These are phyloP conservation scores for Cladosporium oxysporum DNA, from an alignment of 2,329 filamentous ascomycete genomes.

Conservation along the genomic window DNA sequence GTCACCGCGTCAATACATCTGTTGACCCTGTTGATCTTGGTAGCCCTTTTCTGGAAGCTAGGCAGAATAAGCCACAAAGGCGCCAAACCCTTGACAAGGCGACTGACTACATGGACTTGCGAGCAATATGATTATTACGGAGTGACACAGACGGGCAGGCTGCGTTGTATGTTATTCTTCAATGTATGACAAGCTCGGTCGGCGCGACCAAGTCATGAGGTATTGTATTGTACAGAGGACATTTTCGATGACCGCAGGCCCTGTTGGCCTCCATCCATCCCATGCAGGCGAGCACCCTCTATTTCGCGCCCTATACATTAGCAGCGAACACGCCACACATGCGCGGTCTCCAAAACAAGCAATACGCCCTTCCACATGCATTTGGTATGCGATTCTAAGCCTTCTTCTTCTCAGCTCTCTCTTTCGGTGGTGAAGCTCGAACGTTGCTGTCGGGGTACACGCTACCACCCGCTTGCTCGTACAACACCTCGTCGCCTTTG, in stretches of 20 bases:
- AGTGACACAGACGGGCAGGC: neutral
- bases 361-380: neutral
- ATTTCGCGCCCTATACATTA: neutral
- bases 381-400: neutral
- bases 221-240: neutral
- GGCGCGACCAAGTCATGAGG: neutral
- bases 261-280: neutral
- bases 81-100: neutral
- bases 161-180: neutral
- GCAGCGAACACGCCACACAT: neutral
- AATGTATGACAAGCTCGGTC: neutral
- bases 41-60: neutral
- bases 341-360: neutral
- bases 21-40: neutral
- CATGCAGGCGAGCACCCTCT: neutral
- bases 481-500: slow-evolving; percentile 79
- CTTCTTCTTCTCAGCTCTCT: neutral
- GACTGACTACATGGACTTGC: too few species aligned
- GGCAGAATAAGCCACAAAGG: neutral
- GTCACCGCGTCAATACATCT: neutral
- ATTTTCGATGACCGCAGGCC: neutral
- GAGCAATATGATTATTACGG: neutral
- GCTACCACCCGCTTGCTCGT: slow-evolving; percentile 58
- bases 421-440: slow-evolving; percentile 21
- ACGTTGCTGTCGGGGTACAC: slow-evolving; percentile 34